Conservation (phyloP, 805 yeast species). For the Kodamaea hsintzibuensis region DNA sequence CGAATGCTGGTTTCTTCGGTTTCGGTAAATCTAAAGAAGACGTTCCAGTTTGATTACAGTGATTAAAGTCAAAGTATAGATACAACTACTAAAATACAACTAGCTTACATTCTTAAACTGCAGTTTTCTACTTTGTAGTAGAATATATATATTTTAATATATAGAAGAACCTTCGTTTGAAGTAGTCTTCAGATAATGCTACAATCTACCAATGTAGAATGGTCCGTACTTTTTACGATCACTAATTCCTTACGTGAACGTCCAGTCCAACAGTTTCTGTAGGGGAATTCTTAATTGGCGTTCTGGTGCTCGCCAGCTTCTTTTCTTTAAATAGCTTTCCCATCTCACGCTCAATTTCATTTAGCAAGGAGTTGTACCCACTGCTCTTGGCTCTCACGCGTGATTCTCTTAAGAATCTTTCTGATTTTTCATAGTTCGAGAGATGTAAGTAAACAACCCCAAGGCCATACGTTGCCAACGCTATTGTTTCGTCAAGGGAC, state of each 20-base stretch:
- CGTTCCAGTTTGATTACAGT: neutral
- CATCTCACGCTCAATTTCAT: slow-evolving; percentile 67
- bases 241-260: slow-evolving; percentile 16
- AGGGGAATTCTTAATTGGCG: slow-evolving; percentile 2
- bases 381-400: slow-evolving; percentile 67
- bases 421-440: slow-evolving; percentile 58
- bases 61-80: neutral
- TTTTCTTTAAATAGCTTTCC: slow-evolving; percentile 48
- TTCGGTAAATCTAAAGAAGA: neutral
- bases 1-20: neutral
- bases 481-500: slow-evolving; percentile 46
- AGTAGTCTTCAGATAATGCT: too few species aligned
- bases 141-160: neutral
- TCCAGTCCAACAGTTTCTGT: slow-evolving; percentile 25
- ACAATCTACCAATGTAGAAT: too few species aligned
- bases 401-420: slow-evolving; percentile 63
- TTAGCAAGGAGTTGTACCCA: slow-evolving; percentile 61
- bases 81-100: too few species aligned
- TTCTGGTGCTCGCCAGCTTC: slow-evolving; percentile 15
- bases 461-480: slow-evolving; percentile 79
- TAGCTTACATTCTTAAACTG: too few species aligned
- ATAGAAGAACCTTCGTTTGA: too few species aligned
- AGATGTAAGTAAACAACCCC: slow-evolving; percentile 76
- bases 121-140: too few species aligned
- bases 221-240: too few species aligned